Base-by-base conservation (phyloP, 2,329 filamentous ascomycete genomes). In the Triangularia verruculosa region DNA sequence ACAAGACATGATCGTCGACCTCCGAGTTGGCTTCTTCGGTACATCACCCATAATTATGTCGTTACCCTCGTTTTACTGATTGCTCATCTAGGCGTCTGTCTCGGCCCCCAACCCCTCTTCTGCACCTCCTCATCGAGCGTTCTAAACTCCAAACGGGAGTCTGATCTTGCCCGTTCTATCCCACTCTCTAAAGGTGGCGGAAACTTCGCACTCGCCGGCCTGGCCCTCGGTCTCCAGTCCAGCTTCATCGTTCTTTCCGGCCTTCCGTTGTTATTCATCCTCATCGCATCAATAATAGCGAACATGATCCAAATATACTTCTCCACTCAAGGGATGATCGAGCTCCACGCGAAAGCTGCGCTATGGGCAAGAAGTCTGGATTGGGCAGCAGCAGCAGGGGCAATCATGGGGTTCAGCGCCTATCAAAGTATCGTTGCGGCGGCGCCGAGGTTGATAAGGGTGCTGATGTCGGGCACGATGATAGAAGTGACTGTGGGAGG, bases 361-460 rank as follows among this genome's bases (percentile, higher is more conserved):
- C 17, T 70, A 13, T 69, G 66, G 65, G 69, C 67, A 12, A 64
- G 69, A 6, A 61, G 62, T 15, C 60, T 68, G 25, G 69, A 70
- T 63, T 70, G 69, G 68, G 67, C 66, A 17, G 66, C 69, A 1
- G 66, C 69, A 1, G 66, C 65, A 1, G 66, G 55, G 0, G 57
- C 67, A 1, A 58, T 59, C 3, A 59, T 61, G 1, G 52, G 57
- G 9, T 69, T 68, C 24, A 32, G 56, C 1, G 57, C 64, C 12
- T 70, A 65, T 57, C 63, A 59, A 20, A 47, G 65, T 0, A 47
- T 63, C 0, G 63, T 66, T 1, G 58, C 52, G 8, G 65, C 59
- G 12, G 66, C 65, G 43, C 58, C 62, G 27, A 62, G 57, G n/a
- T 56, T 70, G 22, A 25, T 70, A 1, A 53, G 47, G 2, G 58